phyloP scores from a whole-genome alignment of 257 asterid species.

The Mentha longifolia region DNA sequence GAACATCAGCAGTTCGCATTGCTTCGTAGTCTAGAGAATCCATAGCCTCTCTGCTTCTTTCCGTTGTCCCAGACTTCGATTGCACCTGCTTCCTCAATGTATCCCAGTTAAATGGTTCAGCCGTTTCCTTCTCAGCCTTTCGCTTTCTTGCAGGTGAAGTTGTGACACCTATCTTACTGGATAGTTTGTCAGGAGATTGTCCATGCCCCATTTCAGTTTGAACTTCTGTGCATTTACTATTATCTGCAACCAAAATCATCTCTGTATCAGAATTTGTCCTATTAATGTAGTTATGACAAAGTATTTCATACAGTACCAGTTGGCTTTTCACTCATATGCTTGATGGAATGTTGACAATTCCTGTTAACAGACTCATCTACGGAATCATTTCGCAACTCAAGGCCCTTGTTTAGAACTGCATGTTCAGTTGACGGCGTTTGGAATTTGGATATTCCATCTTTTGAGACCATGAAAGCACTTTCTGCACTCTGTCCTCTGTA shows the following conservation, averaged over 20 bases:
- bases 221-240: constrained; percentile 18
- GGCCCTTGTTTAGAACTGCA: constrained; percentile 33
- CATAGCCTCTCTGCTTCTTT: constrained; percentile 59
- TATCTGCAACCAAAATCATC: constrained; percentile 35
- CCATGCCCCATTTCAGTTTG: constrained; percentile 26
- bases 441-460: constrained; percentile 35
- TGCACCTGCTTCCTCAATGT: constrained; percentile 68
- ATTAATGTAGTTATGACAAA: constrained; percentile 3
- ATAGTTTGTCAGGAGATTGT: constrained; percentile 35
- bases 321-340: constrained; percentile 39
- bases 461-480: constrained; percentile 38
- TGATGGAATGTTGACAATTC: constrained; percentile 40
- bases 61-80: constrained; percentile 48
- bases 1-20: constrained; percentile 55
- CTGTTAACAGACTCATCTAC: constrained; percentile 36
- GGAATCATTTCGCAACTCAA: constrained; percentile 30
- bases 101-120: constrained; percentile 74
- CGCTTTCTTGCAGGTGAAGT: constrained; percentile 55
- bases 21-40: constrained; percentile 86
- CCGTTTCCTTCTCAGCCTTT: constrained; percentile 56
- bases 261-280: constrained; percentile 18
- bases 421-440: constrained; percentile 41
- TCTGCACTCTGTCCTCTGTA: constrained; percentile 43
- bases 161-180: constrained; percentile 35
- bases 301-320: constrained; percentile 45